A percentile compares a stretch with the other conserved stretches of the same genome.
Evolutionary conservation across 805 yeast genomes (phyloP).

Genomic region (Cyberlindnera galapagoensis): DNA sequence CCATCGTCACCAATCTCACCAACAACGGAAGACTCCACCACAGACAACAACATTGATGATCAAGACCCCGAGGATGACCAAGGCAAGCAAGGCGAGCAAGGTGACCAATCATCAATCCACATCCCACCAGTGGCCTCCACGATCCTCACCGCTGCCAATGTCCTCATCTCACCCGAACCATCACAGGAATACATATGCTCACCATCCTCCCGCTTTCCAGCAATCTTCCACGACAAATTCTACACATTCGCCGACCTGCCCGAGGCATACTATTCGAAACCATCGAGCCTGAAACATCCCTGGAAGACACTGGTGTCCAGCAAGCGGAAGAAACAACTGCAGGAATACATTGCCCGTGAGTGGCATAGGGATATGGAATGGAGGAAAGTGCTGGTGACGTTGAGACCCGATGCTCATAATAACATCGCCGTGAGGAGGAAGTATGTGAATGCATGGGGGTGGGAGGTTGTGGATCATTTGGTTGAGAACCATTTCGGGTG

Average conservation of each 20-base stretch:
- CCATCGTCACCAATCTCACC: too few species aligned
- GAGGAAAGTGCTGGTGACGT: slow-evolving; percentile 83
- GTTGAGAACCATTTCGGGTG: slow-evolving; percentile 48
- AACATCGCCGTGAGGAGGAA: slow-evolving; percentile 83
- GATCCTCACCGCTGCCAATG: slow-evolving; percentile 68
- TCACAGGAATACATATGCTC: slow-evolving; percentile 56
- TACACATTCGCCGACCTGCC: slow-evolving; percentile 67
- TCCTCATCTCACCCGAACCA: slow-evolving; percentile 78
- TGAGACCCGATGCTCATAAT: slow-evolving; percentile 93
- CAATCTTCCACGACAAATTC: slow-evolving; percentile 76
- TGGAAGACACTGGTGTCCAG: slow-evolving; percentile 2
- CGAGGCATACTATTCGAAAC: slow-evolving; percentile 31
- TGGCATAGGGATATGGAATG: slow-evolving; percentile 84
- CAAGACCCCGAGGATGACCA: slow-evolving; percentile 1
- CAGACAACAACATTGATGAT: slow-evolving; percentile 1
- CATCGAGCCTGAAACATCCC: not conserved
- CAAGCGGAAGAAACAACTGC: slow-evolving; percentile 20
- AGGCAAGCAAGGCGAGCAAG: slow-evolving; percentile 10
- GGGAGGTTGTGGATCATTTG: slow-evolving; percentile 86
- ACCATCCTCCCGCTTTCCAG: slow-evolving; percentile 57
- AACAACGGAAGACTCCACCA: slow-evolving; percentile 6
- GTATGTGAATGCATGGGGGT: slow-evolving; percentile 91
- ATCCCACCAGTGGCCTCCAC: slow-evolving; percentile 73
- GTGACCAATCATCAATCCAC: slow-evolving; percentile 21
- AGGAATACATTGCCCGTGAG: slow-evolving; percentile 76